Percentiles rank a stretch among this genome's conserved stretches.
Evolutionary conservation across 2,329 filamentous ascomycete species (phyloP).

Genomic region (Geosmithia putterillii): DNA sequence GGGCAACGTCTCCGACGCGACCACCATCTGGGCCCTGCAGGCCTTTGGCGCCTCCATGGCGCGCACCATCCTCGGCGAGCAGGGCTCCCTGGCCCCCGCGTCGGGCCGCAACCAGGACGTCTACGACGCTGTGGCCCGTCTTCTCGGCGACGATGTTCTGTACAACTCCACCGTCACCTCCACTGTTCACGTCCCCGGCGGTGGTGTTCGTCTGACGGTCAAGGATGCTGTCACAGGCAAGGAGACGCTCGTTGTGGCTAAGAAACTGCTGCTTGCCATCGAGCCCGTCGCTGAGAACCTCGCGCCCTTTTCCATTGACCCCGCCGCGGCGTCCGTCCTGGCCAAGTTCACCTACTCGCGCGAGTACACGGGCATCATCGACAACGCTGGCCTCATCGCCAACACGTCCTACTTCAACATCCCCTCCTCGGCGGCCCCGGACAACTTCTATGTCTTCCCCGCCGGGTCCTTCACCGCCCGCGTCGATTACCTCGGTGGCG

Average conservation of each 20-base stretch:
- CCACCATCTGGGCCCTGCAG: constrained; percentile 25
- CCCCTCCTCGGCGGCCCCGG: constrained; percentile 6
- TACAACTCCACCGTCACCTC: constrained; percentile 19
- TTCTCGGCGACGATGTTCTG: constrained; percentile 22
- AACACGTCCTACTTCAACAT: constrained; percentile 6
- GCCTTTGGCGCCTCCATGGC: constrained; percentile 15
- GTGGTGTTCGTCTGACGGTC: constrained; percentile 13
- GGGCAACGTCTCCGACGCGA: constrained; percentile 21
- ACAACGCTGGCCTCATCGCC: constrained; percentile 12
- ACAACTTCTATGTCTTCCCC: constrained; percentile 8
- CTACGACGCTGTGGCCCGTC: constrained; percentile 21
- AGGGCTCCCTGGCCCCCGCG: constrained; percentile 14
- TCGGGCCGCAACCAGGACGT: constrained; percentile 25
- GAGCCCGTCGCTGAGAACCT: constrained; percentile 19
- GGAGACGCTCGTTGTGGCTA: constrained; percentile 15
- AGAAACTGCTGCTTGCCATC: constrained; percentile 21
- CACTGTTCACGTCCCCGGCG: constrained; percentile 12
- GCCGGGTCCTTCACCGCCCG: constrained; percentile 9
- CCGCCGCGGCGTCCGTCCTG: constrained; percentile 17
- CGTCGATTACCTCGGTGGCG: constrained; percentile 17
- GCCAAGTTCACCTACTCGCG: constrained; percentile 17
- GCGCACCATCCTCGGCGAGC: constrained; percentile 13
- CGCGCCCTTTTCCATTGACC: constrained; percentile 16
- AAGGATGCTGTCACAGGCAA: constrained; percentile 9
- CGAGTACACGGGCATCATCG: constrained; percentile 18